Evolutionary conservation across 2,329 filamentous ascomycete species (phyloP), one percentile per base, ranked within the genome.

Genomic region (Diaporthe sp.): DNA sequence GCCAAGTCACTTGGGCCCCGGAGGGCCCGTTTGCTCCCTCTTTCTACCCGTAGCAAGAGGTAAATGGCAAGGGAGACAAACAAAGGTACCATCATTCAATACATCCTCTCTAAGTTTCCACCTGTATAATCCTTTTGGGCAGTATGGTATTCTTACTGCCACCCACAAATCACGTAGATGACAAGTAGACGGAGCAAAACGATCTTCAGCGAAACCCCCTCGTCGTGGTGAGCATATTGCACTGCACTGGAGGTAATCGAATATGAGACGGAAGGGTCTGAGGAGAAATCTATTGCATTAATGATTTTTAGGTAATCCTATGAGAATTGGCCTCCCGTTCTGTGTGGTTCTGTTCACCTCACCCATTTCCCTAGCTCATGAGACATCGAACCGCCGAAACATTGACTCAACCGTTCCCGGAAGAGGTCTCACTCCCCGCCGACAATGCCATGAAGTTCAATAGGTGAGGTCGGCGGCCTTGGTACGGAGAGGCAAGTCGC

Each of bases 241-340:
- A 42, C 3, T 28, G 17, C 44, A 61, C 15, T 25, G n/a, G n/a
- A 42, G 15, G 34, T 39, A n/a, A 39, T 10, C 25, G 44, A 19
- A 9, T 7, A 2, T 17, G 34, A 13, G 17, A 62, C 12, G n/a
- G 44, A 42, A 59, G 28, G 17, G 10, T 28, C 12, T 42, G n/a
- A 31, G 31, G 13, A 10, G 28, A 51, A 51, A 15, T 19, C 49
- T 72, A 55, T 17, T 62, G 44, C 22, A 53, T 55, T 72, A 10
- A n/a, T 55, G 46, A 22, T 42, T 39, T 44, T 19, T 72, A 72
- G 57, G 44, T 62, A n/a, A 42, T 62, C 31, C 22, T 31, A 55
- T 39, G 19, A 57, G 12, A n/a, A 15, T 22, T 4, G 39, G n/a
- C 39, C 34, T 3, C 22, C 65, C 31, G 31, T 37, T 34, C 37